Conservation (phyloP, 139 green algal genomes). For the Cymbomonas tetramitiformis region DNA sequence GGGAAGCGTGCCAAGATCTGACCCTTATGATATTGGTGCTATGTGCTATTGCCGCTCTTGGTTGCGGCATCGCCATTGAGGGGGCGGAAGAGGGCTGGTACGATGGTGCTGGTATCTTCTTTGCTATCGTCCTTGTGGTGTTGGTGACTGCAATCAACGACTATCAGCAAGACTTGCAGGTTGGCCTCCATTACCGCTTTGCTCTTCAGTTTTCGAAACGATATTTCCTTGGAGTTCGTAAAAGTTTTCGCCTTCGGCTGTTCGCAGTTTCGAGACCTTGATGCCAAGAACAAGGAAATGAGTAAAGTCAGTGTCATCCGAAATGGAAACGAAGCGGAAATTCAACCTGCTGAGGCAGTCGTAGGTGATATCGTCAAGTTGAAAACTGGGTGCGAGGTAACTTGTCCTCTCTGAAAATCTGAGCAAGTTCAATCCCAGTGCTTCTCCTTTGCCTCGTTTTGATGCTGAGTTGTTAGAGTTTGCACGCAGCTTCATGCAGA, state of each 20-base stretch:
- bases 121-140: constrained; percentile 73
- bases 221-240: too few species aligned
- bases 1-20: constrained; percentile 41
- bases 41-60: constrained; percentile 31
- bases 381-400: constrained; percentile 70
- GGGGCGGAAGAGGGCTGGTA: constrained; percentile 67
- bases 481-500: too few species aligned
- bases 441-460: too few species aligned
- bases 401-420: too few species aligned
- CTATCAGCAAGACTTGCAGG: constrained; percentile 81
- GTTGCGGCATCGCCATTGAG: constrained; percentile 60
- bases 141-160: constrained; percentile 78
- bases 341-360: constrained; percentile 64
- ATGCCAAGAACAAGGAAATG: constrained; percentile 73
- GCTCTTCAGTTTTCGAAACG: too few species aligned
- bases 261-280: constrained; percentile 90
- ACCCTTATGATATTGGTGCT: constrained; percentile 80
- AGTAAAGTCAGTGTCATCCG: constrained; percentile 65
- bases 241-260: too few species aligned
- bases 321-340: constrained; percentile 35
- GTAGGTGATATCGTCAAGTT: constrained; percentile 80
- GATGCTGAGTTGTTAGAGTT: too few species aligned
- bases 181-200: too few species aligned
- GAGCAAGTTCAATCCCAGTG: too few species aligned
- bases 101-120: constrained; percentile 85